A percentile compares a stretch with the other conserved stretches of the same genome.
Conservation (phyloP, 306 rosid species). For the Carpinus viminea region DNA sequence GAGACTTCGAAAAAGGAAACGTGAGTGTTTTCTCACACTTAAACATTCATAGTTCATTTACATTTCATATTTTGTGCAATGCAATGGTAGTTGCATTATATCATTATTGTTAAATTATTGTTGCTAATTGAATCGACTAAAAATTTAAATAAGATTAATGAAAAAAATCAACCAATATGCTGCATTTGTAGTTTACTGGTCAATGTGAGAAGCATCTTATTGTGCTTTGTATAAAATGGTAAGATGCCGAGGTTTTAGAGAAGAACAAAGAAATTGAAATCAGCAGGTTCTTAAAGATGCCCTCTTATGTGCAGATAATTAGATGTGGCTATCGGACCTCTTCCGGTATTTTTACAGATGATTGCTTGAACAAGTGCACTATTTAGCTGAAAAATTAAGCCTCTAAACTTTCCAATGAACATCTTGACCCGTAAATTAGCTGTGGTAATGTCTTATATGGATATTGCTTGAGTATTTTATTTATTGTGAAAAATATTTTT, state of each 20-base stretch:
- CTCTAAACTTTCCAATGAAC: neutral
- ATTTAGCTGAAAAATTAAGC: neutral
- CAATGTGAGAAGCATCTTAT: neutral
- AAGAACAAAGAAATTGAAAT: neutral
- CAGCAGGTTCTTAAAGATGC: neutral
- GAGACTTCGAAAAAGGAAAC: constrained; percentile 92
- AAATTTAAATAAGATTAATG: neutral
- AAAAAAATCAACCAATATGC: neutral
- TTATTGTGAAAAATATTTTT: neutral
- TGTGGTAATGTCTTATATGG: neutral
- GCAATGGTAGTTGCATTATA: neutral
- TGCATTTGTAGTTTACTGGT: neutral
- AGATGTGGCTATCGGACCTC: neutral
- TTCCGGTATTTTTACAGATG: neutral
- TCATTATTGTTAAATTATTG: neutral
- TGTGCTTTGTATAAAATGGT: neutral
- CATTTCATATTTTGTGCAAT: neutral
- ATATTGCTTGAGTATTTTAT: neutral
- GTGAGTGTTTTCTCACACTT: constrained; percentile 42
- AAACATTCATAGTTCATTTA: neutral
- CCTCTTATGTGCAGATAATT: neutral
- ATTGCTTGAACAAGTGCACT: neutral
- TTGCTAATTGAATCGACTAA: neutral
- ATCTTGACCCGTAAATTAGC: neutral
- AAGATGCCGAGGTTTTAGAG: neutral